Evolutionary conservation across 331 rosid genomes (phyloP).

Genomic region (Malus hybrid): DNA sequence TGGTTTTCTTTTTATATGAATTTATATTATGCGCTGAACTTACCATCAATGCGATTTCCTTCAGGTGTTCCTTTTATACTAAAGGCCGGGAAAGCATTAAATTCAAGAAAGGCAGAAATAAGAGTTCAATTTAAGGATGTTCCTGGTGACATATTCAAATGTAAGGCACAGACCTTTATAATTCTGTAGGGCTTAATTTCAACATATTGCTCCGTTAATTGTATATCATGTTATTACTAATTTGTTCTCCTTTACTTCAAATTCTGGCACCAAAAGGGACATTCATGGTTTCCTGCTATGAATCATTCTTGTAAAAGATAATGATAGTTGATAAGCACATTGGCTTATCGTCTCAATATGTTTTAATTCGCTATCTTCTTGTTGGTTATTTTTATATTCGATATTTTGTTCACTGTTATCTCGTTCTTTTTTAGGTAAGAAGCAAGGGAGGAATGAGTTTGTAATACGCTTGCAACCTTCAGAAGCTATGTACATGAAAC

Average conservation of each 20-base stretch:
- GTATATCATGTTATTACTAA: not conserved
- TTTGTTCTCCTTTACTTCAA: not conserved
- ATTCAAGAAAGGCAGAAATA: slow-evolving; percentile 82
- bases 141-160: slow-evolving; percentile 93
- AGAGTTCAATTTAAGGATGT: slow-evolving; percentile 96
- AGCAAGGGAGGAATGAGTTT: slow-evolving; percentile 93
- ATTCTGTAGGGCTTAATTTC: not conserved
- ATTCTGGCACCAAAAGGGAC: not conserved
- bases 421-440: slow-evolving; percentile 51
- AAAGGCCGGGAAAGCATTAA: slow-evolving; percentile 94
- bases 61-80: slow-evolving; percentile 90
- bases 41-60: not conserved
- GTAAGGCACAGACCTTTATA: slow-evolving; percentile 36
- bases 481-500: slow-evolving; percentile 97
- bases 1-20: not conserved
- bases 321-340: not conserved
- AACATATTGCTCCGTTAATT: not conserved
- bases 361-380: not conserved
- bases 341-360: not conserved
- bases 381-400: not conserved
- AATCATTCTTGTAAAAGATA: not conserved
- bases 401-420: not conserved
- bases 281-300: not conserved
- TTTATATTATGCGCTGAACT: slow-evolving; percentile 1
- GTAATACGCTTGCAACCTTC: slow-evolving; percentile 91